Evolutionary conservation across 1,284 basidiomycete genomes (phyloP), one percentile per base, ranked within the genome.

Genomic region (Ganoderma resinaceum): DNA sequence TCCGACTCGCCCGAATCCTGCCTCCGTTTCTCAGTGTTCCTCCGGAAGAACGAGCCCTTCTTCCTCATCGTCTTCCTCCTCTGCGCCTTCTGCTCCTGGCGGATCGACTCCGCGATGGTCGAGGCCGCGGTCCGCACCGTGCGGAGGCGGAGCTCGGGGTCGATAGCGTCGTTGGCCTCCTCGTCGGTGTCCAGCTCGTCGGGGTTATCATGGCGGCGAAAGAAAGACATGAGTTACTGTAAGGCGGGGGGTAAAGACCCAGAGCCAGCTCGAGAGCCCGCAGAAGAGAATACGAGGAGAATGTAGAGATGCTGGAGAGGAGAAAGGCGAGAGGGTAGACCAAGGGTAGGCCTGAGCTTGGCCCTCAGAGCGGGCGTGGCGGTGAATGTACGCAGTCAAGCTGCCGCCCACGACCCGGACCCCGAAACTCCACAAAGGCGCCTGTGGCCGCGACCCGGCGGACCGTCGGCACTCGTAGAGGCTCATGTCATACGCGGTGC

Each of bases 121-220:
- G 92, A 95, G 16, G 93, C 91, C 1, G 96, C 95, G 1, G 96
- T 97, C 73, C 92, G 89, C 26, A 95, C 94, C 0, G 95, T 96
- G 65, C 95, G 89, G 65, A 98, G 85, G 40, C 94, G 90, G 9
- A 96, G 86, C 75, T 95, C 90, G 18, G 94, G 92, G 84, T 97
- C 95, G 75, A 96, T 91, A 64, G 82, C 83, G 55, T 81, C 88
- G 70, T 81, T 84, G 75, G 89, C 86, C 74, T 90, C 87, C 70
- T 89, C 86, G 78, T 90, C 86, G 49, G 82, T 83, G 77, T 84
- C 82, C 58, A 83, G 76, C 66, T 84, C 82, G 63, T 83, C 78
- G 57, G 75, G 77, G 60, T 74, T 63, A 59, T 70, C 69, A 64
- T 74, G 73, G 66, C 75, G 76, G 61, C 74, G 75, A 52, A 77